Conservation (phyloP, 805 yeast species). For the Torulaspora gathmanii region DNA sequence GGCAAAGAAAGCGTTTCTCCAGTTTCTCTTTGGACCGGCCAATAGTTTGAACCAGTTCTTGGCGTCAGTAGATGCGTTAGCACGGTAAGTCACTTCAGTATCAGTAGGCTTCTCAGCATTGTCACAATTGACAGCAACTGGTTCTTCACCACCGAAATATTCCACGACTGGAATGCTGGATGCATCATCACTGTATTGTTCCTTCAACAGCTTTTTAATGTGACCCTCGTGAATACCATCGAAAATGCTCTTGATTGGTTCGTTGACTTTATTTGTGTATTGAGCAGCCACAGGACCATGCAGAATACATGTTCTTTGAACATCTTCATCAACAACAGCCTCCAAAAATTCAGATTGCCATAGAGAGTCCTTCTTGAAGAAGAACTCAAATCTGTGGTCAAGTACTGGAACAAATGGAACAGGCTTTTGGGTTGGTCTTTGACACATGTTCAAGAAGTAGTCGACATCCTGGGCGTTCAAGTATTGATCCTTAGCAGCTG, state of each 20-base stretch:
- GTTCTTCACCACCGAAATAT: slow-evolving; percentile 71
- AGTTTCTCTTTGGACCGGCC: slow-evolving; percentile 72
- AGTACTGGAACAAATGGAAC: slow-evolving; percentile 96
- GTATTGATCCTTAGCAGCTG: slow-evolving; percentile 73
- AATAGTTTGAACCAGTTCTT: slow-evolving; percentile 71
- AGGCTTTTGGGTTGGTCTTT: slow-evolving; percentile 87
- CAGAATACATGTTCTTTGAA: slow-evolving; percentile 96
- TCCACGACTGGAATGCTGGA: slow-evolving; percentile 81
- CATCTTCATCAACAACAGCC: slow-evolving; percentile 93
- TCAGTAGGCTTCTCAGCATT: slow-evolving; percentile 29
- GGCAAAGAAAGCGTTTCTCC: slow-evolving; percentile 90
- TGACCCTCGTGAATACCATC: slow-evolving; percentile 90
- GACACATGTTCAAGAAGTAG: slow-evolving; percentile 77
- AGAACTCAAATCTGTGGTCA: slow-evolving; percentile 90
- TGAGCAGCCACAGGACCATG: slow-evolving; percentile 99
- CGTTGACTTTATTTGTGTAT: slow-evolving; percentile 79
- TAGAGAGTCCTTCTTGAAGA: slow-evolving; percentile 96
- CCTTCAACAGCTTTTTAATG: slow-evolving; percentile 61
- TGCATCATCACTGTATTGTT: slow-evolving; percentile 65
- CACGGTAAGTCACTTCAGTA: slow-evolving; percentile 38
- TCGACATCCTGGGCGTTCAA: slow-evolving; percentile 94
- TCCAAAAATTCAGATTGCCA: slow-evolving; percentile 99
- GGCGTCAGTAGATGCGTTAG: slow-evolving; percentile 37
- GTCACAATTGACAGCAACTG: slow-evolving; percentile 32
- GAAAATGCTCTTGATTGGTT: slow-evolving; percentile 86